Percentiles rank a stretch among this genome's conserved stretches.
These are phyloP conservation scores for Casaregolazyma suthepensis DNA, from an alignment of 1,139 yeast genomes.

Conservation along the genomic window DNA sequence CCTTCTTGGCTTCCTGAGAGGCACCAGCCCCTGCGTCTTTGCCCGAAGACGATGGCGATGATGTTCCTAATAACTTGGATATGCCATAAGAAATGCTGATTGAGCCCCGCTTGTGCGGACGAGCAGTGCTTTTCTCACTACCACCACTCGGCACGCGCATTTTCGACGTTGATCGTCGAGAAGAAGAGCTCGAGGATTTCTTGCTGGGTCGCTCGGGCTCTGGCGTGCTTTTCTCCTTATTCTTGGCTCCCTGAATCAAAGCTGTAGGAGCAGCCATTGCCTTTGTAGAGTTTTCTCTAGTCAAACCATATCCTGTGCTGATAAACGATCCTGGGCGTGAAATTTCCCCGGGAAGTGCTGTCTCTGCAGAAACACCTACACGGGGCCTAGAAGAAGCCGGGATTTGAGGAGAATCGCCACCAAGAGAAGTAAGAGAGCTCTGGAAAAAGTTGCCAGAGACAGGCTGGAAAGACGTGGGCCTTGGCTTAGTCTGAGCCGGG, in stretches of 20 bases:
- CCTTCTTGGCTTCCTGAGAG: constrained; percentile 13
- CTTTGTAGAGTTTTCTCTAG: constrained; percentile 1
- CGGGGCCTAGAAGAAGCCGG: constrained; percentile 32
- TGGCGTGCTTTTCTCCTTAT: neutral
- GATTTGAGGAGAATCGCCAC: constrained; percentile 15
- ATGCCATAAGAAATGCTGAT: constrained; percentile 28
- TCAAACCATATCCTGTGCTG: constrained; percentile 8
- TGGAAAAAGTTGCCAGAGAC: constrained; percentile 4
- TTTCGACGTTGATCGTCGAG: neutral
- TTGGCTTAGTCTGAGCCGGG: constrained; percentile 32
- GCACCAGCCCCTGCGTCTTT: neutral
- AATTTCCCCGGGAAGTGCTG: constrained; percentile 34
- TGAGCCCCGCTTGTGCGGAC: constrained; percentile 23
- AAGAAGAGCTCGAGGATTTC: constrained; percentile 3
- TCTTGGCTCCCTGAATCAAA: constrained; percentile 5
- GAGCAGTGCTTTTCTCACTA: neutral
- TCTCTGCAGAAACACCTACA: constrained; percentile 32
- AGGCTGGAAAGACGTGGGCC: constrained; percentile 36
- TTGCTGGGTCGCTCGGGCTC: constrained; percentile 1
- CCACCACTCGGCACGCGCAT: neutral
- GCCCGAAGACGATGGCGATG: constrained; percentile 5
- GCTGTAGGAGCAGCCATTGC: constrained; percentile 3
- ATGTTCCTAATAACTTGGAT: constrained; percentile 24
- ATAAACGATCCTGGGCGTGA: constrained; percentile 26
- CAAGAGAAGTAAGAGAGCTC: constrained; percentile 3